These are phyloP conservation scores for Lippia alba DNA, from an alignment of 305 asterid species.

Conservation along the genomic window DNA sequence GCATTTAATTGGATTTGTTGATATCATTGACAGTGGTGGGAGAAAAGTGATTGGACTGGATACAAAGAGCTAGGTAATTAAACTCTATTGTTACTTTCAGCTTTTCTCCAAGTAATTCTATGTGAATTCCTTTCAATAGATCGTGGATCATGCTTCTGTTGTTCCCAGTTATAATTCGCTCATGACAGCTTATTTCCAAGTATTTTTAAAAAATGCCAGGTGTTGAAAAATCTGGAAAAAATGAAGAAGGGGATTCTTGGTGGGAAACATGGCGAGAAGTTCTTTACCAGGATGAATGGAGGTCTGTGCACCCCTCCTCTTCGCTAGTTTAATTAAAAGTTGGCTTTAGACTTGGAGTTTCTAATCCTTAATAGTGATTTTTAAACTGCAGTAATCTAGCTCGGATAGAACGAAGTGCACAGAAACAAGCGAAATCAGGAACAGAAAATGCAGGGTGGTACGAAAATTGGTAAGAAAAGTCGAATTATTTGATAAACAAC, in stretches of 20 bases:
- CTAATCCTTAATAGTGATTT: conserved; percentile 9
- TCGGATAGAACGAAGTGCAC: conserved; percentile 97
- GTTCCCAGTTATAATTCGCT: neutral
- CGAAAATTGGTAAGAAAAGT: conserved; percentile 83
- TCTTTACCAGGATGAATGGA: conserved; percentile 98
- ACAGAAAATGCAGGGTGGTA: conserved; percentile 96
- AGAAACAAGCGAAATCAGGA: conserved; percentile 98
- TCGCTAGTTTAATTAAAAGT: neutral
- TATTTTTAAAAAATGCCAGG: conserved; percentile 47
- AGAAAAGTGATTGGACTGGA: conserved; percentile 99
- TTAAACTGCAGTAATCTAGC: conserved; percentile 85
- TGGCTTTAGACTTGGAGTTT: neutral
- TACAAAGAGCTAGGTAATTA: conserved; percentile 93
- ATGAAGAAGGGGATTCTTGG: conserved; percentile 97
- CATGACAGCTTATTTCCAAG: conserved; percentile 36
- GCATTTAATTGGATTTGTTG: conserved; percentile 96
- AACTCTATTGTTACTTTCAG: conserved; percentile 23
- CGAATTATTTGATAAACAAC: neutral
- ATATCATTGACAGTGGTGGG: conserved; percentile 99
- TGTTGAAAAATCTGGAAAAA: conserved; percentile 96
- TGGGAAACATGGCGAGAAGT: conserved; percentile 99
- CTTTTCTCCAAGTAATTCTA: conserved; percentile 18
- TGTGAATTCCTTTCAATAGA: conserved; percentile 2
- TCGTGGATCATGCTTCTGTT: neutral
- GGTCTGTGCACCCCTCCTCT: conserved; percentile 45